A percentile compares a stretch with the other conserved stretches of the same genome.
phyloP scores from a whole-genome alignment of 2,329 filamentous ascomycete species.

The Balansia obtecta region DNA sequence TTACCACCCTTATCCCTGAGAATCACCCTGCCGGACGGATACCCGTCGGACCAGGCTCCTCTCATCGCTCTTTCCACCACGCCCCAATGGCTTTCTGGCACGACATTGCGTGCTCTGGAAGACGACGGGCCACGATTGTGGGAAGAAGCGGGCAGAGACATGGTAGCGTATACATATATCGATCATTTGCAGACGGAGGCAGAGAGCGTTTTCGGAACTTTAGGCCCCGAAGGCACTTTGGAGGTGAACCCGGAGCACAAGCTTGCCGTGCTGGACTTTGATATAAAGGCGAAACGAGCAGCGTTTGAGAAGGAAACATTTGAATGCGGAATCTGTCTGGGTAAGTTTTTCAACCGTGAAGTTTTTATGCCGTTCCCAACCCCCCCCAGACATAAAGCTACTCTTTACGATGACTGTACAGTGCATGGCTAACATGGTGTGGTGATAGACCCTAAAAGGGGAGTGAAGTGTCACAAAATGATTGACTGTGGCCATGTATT shows the following conservation, averaged over 20 bases:
- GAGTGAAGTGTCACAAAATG: slow-evolving; percentile 67
- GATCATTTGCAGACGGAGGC: slow-evolving; percentile 48
- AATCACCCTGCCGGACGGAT: slow-evolving; percentile 43
- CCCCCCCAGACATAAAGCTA: no score
- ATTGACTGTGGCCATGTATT: slow-evolving; percentile 83
- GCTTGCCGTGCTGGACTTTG: slow-evolving; percentile 64
- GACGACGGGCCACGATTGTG: slow-evolving; percentile 40
- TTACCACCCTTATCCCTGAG: slow-evolving; percentile 44
- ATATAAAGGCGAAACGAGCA: slow-evolving; percentile 58
- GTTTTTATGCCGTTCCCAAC: no score
- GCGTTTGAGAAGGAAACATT: slow-evolving; percentile 78
- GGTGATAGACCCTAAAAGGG: slow-evolving; percentile 71
- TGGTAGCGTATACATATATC: slow-evolving; percentile 49
- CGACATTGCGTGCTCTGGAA: slow-evolving; percentile 36
- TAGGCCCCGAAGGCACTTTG: slow-evolving; percentile 33
- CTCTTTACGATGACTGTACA: no score
- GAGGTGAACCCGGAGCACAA: slow-evolving; percentile 46
- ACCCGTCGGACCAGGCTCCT: slow-evolving; percentile 42
- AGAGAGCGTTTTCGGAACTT: slow-evolving; percentile 48
- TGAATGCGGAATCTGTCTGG: slow-evolving; percentile 74
- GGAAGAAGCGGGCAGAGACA: slow-evolving; percentile 48
- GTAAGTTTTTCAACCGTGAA: slow-evolving; percentile 21
- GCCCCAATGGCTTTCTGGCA: slow-evolving; percentile 43
- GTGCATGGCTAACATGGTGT: neutral
- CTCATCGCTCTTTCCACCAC: slow-evolving; percentile 36